A percentile compares a stretch with the other conserved stretches of the same genome.
phyloP scores from a whole-genome alignment of 805 yeast genomes.

The Starmerella stellata region DNA sequence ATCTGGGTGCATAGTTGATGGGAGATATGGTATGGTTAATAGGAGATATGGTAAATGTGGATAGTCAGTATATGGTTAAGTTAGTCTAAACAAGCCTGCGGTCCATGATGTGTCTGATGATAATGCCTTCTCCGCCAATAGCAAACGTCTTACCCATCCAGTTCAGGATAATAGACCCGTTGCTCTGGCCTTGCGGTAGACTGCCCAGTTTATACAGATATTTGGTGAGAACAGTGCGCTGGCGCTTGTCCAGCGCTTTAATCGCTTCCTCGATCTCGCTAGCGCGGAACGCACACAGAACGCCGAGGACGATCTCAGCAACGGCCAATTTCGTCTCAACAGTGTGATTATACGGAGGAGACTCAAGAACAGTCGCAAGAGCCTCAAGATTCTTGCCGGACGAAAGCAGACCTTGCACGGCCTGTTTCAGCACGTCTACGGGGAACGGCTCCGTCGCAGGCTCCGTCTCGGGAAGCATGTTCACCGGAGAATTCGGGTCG shows the following conservation, averaged over 20 bases:
- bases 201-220: constrained; percentile 76
- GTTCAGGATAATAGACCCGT: constrained; percentile 65
- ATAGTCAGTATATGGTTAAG: no score
- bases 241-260: constrained; percentile 38
- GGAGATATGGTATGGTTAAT: no score
- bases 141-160: constrained; percentile 90
- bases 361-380: constrained; percentile 39
- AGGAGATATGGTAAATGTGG: no score
- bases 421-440: constrained; percentile 19
- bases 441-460: constrained; percentile 20
- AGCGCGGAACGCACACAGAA: constrained; percentile 47
- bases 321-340: constrained; percentile 36
- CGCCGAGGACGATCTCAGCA: constrained; percentile 44
- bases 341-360: constrained; percentile 72
- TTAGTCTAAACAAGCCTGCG: constrained; percentile 55
- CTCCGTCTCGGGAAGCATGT: constrained; percentile 43
- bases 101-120: constrained; percentile 71
- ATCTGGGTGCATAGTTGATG: no score
- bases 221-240: constrained; percentile 63
- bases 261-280: constrained; percentile 50
- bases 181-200: constrained; percentile 40
- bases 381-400: constrained; percentile 60
- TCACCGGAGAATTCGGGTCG: constrained; percentile 57
- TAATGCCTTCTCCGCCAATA: constrained; percentile 70
- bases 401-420: constrained; percentile 43